Conservation (phyloP, 192 early-diverging fungal genomes). For the Hyaloraphidium curvatum region DNA sequence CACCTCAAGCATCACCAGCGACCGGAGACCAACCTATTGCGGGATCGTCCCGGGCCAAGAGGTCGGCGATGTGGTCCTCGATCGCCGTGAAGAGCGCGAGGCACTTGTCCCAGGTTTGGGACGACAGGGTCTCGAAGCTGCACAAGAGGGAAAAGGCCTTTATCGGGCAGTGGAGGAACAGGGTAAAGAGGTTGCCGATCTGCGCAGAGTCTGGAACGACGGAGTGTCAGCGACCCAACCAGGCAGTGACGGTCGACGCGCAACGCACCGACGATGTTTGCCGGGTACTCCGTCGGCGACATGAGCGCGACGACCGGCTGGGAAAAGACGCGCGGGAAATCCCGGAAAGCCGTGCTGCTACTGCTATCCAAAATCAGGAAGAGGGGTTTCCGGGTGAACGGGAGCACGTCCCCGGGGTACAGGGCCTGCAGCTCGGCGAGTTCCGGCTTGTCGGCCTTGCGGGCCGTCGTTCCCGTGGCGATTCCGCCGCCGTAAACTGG, state of each 20-base stretch:
- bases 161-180: conserved; percentile 81
- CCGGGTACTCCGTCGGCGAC: conserved; percentile 75
- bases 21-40: not conserved
- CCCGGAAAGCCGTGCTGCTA: conserved; percentile 67
- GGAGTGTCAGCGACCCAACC: not conserved
- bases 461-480: conserved; percentile 37
- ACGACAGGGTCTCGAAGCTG: conserved; percentile 35
- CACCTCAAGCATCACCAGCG: not conserved
- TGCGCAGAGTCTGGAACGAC: conserved; percentile 26
- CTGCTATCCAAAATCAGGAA: conserved; percentile 87
- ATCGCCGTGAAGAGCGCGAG: conserved; percentile 24
- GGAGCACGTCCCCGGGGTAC: conserved; percentile 47
- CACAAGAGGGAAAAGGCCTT: conserved; percentile 75
- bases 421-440: conserved; percentile 14
- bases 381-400: conserved; percentile 86
- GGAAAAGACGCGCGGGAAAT: conserved; percentile 70
- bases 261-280: conserved; percentile 48
- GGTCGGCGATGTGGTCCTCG: conserved; percentile 32
- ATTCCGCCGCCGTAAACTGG: conserved; percentile 56
- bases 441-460: conserved; percentile 41
- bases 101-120: conserved; percentile 52
- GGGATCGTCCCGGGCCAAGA: conserved; percentile 12
- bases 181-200: conserved; percentile 79
- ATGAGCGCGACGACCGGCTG: conserved; percentile 71
- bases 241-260: not conserved